Base-by-base conservation (phyloP, 2,329 filamentous ascomycete genomes). In the Fusarium verrucosum region DNA sequence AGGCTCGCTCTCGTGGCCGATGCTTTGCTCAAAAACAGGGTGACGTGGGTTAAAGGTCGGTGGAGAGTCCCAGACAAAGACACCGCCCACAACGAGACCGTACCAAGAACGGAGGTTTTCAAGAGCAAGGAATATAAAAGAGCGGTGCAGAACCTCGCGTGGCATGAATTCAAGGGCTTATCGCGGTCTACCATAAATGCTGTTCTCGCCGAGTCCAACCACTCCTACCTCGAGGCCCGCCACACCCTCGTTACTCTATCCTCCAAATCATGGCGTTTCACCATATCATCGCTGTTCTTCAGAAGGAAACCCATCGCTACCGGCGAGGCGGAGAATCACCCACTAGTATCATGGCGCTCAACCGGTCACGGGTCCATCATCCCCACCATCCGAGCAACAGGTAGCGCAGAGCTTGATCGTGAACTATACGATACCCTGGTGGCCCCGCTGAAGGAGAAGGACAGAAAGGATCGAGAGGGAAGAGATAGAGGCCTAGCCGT, bases 121-220 rank as follows among this genome's bases (percentile, higher is more conserved):
- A 83, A 90, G 59, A 89, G 85, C 45, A 77, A 79, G 5, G 82
- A 81, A 46, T 95, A 95, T 77, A 88, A 87, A 66, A 80, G 84
- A 58, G 90, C 91, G 9, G 90, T 89, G 9, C 87, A 86, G 72
- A 77, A 79, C n/a, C 80, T 91, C 22, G 84, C 91, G 22, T 89
- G 87, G 75, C 85, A 87, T 54, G 92, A 95, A 76, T 95, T 94
- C 79, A 89, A 87, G 70, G 89, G 88, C 19, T 79, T 94, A 37
- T 88, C 89, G 13, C 85, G 86, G 56, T 91, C 90, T 2, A 88
- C 90, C 5, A 90, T 94, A 76, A 87, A 89, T 72, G 91, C 89
- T 10, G 91, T 95, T 9, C 83, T 95, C 43, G 91, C 91, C 45
- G 92, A 95, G 75, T 87, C 85, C 72, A 95, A 95, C 77, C 88